A percentile compares a stretch with the other conserved stretches of the same genome.
Conservation (phyloP, 1,139 yeast genomes). For the Komagataea norvegica region DNA sequence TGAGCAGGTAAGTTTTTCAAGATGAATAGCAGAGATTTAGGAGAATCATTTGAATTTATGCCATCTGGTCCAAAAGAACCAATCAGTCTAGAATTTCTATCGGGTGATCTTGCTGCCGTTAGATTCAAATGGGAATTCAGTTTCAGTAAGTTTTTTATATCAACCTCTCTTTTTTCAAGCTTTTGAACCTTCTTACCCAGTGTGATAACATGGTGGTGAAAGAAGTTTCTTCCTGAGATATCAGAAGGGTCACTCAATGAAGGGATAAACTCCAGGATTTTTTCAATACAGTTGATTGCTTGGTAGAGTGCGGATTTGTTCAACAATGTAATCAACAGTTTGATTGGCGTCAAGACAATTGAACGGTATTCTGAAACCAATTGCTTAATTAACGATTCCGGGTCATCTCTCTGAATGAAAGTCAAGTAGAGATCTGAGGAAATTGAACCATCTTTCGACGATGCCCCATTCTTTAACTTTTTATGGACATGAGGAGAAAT, state of each 20-base stretch:
- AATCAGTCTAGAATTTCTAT: constrained; percentile 36
- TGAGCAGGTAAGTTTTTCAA: constrained; percentile 48
- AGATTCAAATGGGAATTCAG: constrained; percentile 28
- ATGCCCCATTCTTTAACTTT: constrained; percentile 3
- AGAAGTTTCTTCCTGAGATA: constrained; percentile 75
- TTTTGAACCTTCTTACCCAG: constrained; percentile 49
- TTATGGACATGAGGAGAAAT: constrained; percentile 35
- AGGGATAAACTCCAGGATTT: constrained; percentile 43
- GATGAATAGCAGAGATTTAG: constrained; percentile 49
- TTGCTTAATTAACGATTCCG: constrained; percentile 37
- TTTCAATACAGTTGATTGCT: constrained; percentile 54
- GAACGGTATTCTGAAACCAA: constrained; percentile 38
- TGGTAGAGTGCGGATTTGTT: constrained; percentile 56
- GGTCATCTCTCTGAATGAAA: constrained; percentile 43
- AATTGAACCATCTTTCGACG: constrained; percentile 11
- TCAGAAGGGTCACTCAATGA: constrained; percentile 62
- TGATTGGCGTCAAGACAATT: constrained; percentile 30
- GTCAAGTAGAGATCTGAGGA: constrained; percentile 30
- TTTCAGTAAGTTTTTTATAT: constrained; percentile 4
- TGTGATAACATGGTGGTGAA: constrained; percentile 77
- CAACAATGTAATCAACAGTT: constrained; percentile 40
- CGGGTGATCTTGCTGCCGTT: constrained; percentile 48
- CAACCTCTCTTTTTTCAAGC: constrained; percentile 6
- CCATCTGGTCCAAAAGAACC: constrained; percentile 67
- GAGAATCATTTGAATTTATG: constrained; percentile 46